phyloP scores from a whole-genome alignment of 495 filamentous ascomycete species.

The Echria macrotheca region DNA sequence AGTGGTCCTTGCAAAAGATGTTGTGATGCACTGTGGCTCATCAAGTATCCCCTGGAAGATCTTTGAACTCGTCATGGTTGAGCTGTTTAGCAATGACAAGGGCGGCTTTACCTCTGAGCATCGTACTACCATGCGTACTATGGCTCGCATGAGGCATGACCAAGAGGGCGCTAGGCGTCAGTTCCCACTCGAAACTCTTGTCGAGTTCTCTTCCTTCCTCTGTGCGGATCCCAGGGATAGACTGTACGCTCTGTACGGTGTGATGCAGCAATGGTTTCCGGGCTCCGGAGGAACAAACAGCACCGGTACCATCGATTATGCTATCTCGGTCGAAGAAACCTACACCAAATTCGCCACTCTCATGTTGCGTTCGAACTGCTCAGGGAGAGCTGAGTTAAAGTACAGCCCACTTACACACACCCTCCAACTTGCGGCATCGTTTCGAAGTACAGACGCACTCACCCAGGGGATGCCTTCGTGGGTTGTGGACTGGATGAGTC shows the following conservation, averaged over 20 bases:
- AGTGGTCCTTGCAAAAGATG: constrained; percentile 1
- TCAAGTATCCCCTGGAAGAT: constrained; percentile 4
- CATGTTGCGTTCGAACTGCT: no score
- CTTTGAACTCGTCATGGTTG: background rate
- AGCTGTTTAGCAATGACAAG: background rate
- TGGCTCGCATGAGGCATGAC: background rate
- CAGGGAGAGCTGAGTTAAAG: no score
- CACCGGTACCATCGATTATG: background rate
- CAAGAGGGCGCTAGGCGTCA: background rate
- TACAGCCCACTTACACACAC: no score
- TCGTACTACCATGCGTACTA: background rate
- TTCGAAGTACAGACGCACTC: background rate
- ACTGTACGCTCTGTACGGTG: constrained; percentile 11
- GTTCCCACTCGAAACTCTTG: constrained; percentile 3
- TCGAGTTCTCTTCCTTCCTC: constrained; percentile 4
- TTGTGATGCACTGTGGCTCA: constrained; percentile 1
- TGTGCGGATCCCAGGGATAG: constrained; percentile 11
- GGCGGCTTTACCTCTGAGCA: background rate
- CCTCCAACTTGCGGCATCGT: background rate
- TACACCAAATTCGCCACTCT: background rate
- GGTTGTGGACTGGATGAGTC: constrained; percentile 10
- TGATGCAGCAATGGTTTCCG: constrained; percentile 7
- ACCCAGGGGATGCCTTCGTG: constrained; percentile 2
- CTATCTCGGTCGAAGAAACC: background rate
- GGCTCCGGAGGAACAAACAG: background rate